Conservation (phyloP, 805 yeast species). For the Lipomyces sp. region DNA sequence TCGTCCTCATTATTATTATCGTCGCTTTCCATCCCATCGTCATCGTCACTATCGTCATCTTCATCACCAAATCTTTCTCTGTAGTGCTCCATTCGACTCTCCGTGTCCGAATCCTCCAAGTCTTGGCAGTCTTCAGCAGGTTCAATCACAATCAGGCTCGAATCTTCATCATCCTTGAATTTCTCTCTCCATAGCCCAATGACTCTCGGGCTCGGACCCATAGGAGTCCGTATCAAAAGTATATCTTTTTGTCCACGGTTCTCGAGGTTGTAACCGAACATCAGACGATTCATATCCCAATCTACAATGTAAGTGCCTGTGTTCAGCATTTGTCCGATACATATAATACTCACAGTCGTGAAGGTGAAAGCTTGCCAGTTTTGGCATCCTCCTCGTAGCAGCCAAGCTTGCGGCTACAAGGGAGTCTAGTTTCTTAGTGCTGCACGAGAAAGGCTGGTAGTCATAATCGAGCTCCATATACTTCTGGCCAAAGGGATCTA, state of each 20-base stretch:
- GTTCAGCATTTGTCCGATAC: background rate
- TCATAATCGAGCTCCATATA: conserved; percentile 1
- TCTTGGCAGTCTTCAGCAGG: background rate
- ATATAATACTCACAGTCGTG: background rate
- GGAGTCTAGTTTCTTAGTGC: background rate
- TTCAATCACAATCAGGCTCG: background rate
- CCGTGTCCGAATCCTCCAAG: background rate
- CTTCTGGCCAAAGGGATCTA: background rate
- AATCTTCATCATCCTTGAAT: background rate
- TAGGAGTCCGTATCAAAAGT: background rate
- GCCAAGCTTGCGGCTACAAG: conserved; percentile 1
- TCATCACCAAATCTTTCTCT: background rate
- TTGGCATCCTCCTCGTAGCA: background rate
- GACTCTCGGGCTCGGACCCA: background rate
- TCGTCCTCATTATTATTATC: conserved; percentile 1
- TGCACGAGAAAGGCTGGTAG: background rate
- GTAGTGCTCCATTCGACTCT: conserved; percentile 1
- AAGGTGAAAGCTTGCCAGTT: background rate
- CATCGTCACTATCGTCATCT: background rate
- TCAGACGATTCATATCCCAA: conserved; percentile 2
- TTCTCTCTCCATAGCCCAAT: conserved; percentile 1
- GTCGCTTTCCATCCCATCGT: background rate
- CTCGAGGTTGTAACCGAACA: background rate
- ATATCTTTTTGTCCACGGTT: background rate
- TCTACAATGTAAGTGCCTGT: background rate